Conservation (phyloP, 768 basidiomycete genomes). For the Astraeus odoratus region DNA sequence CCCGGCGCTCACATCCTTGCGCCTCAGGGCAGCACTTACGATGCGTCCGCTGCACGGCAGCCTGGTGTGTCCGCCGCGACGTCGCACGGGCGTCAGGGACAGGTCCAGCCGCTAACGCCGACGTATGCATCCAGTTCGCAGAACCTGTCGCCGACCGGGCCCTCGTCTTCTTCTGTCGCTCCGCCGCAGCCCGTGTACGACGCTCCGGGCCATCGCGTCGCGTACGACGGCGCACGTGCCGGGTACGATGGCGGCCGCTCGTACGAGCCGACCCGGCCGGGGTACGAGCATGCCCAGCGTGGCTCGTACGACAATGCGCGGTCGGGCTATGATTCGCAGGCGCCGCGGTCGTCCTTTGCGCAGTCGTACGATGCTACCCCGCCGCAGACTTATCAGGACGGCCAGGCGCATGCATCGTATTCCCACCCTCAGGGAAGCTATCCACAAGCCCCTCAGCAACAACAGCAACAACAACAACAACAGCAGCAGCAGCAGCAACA, state of each 20-base stretch:
- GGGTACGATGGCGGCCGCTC: slow-evolving; percentile 1
- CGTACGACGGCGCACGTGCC: background rate
- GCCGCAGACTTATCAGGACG: slow-evolving; percentile 22
- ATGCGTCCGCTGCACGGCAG: slow-evolving; percentile 9
- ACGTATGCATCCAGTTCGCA: background rate
- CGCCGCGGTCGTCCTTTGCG: slow-evolving; percentile 16
- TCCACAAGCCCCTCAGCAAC: slow-evolving; percentile 5
- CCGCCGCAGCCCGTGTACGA: background rate
- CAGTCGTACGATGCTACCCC: slow-evolving; percentile 19
- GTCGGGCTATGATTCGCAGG: slow-evolving; percentile 18
- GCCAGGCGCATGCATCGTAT: slow-evolving; percentile 8
- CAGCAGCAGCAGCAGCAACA: slow-evolving; percentile 13
- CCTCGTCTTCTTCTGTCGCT: too few species aligned
- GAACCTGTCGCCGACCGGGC: background rate
- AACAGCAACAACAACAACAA: slow-evolving; percentile 9
- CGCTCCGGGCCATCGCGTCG: background rate
- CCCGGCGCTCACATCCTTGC: slow-evolving; percentile 18
- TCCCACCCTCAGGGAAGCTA: slow-evolving; percentile 16
- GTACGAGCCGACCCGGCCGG: slow-evolving; percentile 9
- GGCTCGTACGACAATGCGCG: slow-evolving; percentile 23
- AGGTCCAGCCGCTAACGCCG: background rate
- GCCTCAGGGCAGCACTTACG: slow-evolving; percentile 2
- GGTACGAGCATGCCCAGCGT: slow-evolving; percentile 24
- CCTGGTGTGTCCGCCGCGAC: background rate
- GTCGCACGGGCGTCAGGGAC: background rate